Conservation (phyloP, 441 rosid genomes). For the Erodium texanum region DNA sequence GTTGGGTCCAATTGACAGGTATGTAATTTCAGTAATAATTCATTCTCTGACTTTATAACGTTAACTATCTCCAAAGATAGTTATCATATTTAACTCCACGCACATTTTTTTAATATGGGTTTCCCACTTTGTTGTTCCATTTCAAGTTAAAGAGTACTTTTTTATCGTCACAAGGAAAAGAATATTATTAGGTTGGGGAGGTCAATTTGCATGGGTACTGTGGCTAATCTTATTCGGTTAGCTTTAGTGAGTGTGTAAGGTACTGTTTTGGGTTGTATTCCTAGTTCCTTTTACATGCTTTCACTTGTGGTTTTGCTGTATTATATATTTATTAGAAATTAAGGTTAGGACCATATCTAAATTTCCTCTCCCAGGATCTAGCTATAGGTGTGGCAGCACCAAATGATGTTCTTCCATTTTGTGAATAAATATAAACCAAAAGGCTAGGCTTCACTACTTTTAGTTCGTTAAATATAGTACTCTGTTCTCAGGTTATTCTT, state of each 20-base stretch:
- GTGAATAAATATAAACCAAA: neutral
- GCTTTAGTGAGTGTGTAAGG: neutral
- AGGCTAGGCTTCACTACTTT: neutral
- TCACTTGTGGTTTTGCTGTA: neutral
- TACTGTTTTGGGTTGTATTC: neutral
- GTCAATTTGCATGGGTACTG: neutral
- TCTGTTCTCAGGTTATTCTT: neutral
- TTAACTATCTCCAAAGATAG: constrained; percentile 2
- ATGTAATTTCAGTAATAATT: constrained; percentile 9
- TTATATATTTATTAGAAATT: neutral
- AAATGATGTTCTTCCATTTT: neutral
- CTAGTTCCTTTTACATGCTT: neutral
- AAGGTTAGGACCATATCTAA: neutral
- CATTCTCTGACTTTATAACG: neutral
- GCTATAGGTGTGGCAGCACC: neutral
- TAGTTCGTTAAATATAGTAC: constrained; percentile 3
- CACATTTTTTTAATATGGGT: neutral
- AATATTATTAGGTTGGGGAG: neutral
- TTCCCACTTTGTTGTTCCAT: neutral
- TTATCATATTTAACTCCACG: neutral
- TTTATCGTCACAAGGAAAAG: neutral
- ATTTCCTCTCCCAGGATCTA: neutral
- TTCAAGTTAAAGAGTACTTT: neutral
- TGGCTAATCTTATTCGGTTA: neutral
- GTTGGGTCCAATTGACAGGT: constrained; percentile 43